A percentile compares a stretch with the other conserved stretches of the same genome.
phyloP scores from a whole-genome alignment of 2,329 filamentous ascomycete genomes.

The Colletotrichum kahawae region DNA sequence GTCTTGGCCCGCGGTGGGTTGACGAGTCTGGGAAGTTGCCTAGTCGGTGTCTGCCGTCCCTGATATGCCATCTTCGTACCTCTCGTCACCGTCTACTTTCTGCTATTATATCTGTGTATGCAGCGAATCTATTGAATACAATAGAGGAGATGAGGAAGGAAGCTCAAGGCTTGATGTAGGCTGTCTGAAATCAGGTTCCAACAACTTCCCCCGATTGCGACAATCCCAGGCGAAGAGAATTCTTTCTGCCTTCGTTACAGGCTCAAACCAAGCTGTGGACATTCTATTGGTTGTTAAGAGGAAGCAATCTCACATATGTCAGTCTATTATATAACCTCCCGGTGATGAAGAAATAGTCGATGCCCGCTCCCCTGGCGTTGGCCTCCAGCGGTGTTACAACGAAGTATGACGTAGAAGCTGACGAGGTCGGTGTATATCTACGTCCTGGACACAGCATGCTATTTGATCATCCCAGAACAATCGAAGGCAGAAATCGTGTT shows the following conservation, averaged over 20 bases:
- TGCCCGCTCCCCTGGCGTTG: neutral
- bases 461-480: neutral
- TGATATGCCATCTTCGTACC: no score
- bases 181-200: no score
- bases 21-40: neutral
- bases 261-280: neutral
- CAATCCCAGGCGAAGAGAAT: neutral
- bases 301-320: neutral
- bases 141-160: no score
- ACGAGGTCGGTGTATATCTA: neutral
- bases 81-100: no score
- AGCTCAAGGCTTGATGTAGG: no score
- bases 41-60: no score
- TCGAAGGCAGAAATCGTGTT: neutral
- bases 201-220: neutral
- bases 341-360: neutral
- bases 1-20: accelerated
- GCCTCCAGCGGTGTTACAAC: accelerated
- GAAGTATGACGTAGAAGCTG: neutral
- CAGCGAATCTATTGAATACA: no score
- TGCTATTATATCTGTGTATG: no score
- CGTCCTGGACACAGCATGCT: neutral
- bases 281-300: neutral
- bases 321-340: neutral
- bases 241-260: neutral